phyloP scores from a whole-genome alignment of 495 filamentous ascomycete genomes.

The Cenococcum geophilum region DNA sequence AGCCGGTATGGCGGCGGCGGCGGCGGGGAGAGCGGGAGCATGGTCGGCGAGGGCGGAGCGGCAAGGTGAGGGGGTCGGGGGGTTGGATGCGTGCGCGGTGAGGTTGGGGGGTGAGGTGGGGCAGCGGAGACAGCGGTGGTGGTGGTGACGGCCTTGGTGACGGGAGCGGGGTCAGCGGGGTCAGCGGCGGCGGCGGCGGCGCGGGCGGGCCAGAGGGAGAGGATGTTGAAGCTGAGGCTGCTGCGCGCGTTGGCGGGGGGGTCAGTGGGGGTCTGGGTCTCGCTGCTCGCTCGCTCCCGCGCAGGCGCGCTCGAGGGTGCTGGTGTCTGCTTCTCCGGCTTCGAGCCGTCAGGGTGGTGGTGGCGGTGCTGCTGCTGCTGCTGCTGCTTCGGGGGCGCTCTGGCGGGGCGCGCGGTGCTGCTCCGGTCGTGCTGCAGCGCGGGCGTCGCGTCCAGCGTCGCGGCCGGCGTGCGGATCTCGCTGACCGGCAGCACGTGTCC shows the following conservation, averaged over 20 bases:
- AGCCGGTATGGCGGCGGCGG: not conserved
- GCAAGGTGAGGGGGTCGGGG: constrained; percentile 1
- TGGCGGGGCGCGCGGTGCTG: not conserved
- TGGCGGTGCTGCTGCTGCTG: not conserved
- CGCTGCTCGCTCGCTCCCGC: too few relatives aligned
- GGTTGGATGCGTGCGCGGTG: not conserved
- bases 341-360: not conserved
- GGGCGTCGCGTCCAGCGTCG: not conserved
- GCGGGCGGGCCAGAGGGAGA: constrained; percentile 2
- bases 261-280: not conserved
- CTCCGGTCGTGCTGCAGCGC: not conserved
- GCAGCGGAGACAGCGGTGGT: too few relatives aligned
- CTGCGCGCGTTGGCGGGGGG: not conserved
- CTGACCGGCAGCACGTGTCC: constrained; percentile 9
- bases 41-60: not conserved
- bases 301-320: not conserved
- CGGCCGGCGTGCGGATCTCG: not conserved
- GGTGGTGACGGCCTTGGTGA: too few relatives aligned
- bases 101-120: not conserved
- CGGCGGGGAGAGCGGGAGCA: constrained; percentile 1
- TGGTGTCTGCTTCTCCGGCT: not conserved
- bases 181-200: not conserved
- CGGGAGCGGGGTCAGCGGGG: not conserved
- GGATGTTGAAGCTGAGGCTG: constrained; percentile 1
- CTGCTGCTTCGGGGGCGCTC: not conserved